A percentile compares a stretch with the other conserved stretches of the same genome.
Evolutionary conservation across 768 basidiomycete genomes (phyloP).

Genomic region (Hebeloma cylindrosporum): DNA sequence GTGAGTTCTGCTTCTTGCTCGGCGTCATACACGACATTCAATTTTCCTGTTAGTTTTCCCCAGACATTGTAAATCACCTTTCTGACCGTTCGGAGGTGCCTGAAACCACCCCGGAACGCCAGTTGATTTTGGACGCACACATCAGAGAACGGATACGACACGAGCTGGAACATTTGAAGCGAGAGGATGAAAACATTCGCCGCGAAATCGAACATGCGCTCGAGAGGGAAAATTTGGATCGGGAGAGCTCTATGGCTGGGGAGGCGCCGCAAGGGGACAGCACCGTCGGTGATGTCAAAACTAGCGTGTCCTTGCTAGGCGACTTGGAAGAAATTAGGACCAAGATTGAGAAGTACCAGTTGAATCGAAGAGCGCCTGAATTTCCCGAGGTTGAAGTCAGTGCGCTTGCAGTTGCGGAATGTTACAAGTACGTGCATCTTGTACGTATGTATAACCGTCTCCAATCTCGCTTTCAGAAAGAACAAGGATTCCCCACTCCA

Average conservation of each 20-base stretch:
- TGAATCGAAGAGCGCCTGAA: conserved; percentile 51
- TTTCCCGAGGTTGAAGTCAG: conserved; percentile 56
- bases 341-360: conserved; percentile 72
- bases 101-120: conserved; percentile 64
- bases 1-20: conserved; percentile 30
- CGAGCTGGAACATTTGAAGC: conserved; percentile 64
- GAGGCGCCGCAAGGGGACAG: conserved; percentile 34
- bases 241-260: conserved; percentile 58
- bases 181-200: conserved; percentile 69
- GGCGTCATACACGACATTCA: neutral
- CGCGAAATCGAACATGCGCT: conserved; percentile 75
- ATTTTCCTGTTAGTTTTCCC: conserved; percentile 61
- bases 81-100: conserved; percentile 61
- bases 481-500: conserved; percentile 56
- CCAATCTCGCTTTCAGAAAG: conserved; percentile 35
- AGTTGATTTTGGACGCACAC: conserved; percentile 70
- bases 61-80: conserved; percentile 78
- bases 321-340: conserved; percentile 74
- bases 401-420: conserved; percentile 63
- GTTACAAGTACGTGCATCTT: conserved; percentile 62
- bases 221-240: conserved; percentile 86
- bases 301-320: conserved; percentile 61
- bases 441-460: conserved; percentile 1
- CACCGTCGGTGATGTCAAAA: conserved; percentile 46
- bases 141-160: conserved; percentile 70